Evolutionary conservation across 1,139 yeast genomes (phyloP).

Genomic region (Blastobotrys persicus): DNA sequence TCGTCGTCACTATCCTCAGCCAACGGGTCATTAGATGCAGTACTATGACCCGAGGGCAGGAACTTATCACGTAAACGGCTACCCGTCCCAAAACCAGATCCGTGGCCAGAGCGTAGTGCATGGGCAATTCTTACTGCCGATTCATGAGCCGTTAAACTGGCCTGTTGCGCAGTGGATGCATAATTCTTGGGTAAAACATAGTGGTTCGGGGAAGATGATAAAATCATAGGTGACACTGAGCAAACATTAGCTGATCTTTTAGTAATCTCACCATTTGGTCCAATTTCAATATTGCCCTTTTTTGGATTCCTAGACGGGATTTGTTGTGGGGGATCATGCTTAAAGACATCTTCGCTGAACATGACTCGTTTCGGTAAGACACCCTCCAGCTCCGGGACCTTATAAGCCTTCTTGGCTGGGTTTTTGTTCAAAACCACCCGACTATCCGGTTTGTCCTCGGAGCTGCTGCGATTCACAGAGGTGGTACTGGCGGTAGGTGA

Average conservation of each 20-base stretch:
- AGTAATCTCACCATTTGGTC: constrained; percentile 34
- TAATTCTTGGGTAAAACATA: constrained; percentile 27
- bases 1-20: constrained; percentile 17
- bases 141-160: constrained; percentile 35
- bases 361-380: constrained; percentile 46
- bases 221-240: constrained; percentile 42
- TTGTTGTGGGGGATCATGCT: constrained; percentile 89
- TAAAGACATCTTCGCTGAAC: constrained; percentile 68
- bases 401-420: constrained; percentile 41
- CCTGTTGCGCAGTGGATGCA: constrained; percentile 28
- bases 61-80: constrained; percentile 9
- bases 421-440: constrained; percentile 50
- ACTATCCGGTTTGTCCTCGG: constrained; percentile 1
- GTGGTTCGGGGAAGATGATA: constrained; percentile 27
- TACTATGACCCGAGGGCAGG: constrained; percentile 6
- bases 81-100: constrained; percentile 4
- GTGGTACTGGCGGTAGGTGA: not conserved
- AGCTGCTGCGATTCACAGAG: not conserved
- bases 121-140: constrained; percentile 36
- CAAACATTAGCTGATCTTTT: constrained; percentile 23
- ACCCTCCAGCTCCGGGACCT: constrained; percentile 43
- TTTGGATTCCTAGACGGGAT: constrained; percentile 85
- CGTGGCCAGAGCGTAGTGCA: constrained; percentile 22
- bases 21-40: constrained; percentile 25
- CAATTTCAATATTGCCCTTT: constrained; percentile 70